Percentiles rank a stretch among this genome's conserved stretches.
phyloP scores from a whole-genome alignment of 108 stramenopile genomes.

The Cyclotella cryptica region DNA sequence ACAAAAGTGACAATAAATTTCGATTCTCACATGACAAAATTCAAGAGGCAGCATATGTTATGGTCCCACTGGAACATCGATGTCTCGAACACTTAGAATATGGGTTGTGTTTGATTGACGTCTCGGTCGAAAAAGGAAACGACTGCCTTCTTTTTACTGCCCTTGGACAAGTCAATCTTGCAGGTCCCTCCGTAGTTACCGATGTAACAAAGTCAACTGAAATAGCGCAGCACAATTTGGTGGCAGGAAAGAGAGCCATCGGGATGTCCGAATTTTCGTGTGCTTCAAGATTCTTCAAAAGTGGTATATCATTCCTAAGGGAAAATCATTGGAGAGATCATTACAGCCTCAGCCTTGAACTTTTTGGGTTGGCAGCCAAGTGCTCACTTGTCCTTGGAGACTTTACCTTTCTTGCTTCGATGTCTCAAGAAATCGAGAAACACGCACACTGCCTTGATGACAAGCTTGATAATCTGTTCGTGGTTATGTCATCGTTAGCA shows the following conservation, averaged over 20 bases:
- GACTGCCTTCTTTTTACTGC: slow-evolving; percentile 14
- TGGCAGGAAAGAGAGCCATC: slow-evolving; percentile 32
- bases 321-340: slow-evolving; percentile 21
- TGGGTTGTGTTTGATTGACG: slow-evolving; percentile 1
- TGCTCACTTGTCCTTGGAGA: slow-evolving; percentile 19
- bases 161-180: slow-evolving; percentile 19
- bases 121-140: background rate
- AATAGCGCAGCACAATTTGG: slow-evolving; percentile 14
- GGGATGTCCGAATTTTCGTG: slow-evolving; percentile 21
- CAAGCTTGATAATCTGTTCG: background rate
- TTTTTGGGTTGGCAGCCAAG: slow-evolving; percentile 22
- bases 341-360: slow-evolving; percentile 32
- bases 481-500: background rate
- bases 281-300: slow-evolving; percentile 15
- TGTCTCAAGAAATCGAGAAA: slow-evolving; percentile 1
- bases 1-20: slow-evolving; percentile 17
- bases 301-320: slow-evolving; percentile 21
- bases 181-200: slow-evolving; percentile 1
- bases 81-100: slow-evolving; percentile 12
- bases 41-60: slow-evolving; percentile 33
- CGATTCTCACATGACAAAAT: slow-evolving; percentile 23
- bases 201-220: background rate
- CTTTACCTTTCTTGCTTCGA: background rate
- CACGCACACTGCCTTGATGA: slow-evolving; percentile 21
- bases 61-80: slow-evolving; percentile 9